Evolutionary conservation across 768 basidiomycete species (phyloP), one percentile per base, ranked within the genome.

Genomic region (Strobilomyces confusus): DNA sequence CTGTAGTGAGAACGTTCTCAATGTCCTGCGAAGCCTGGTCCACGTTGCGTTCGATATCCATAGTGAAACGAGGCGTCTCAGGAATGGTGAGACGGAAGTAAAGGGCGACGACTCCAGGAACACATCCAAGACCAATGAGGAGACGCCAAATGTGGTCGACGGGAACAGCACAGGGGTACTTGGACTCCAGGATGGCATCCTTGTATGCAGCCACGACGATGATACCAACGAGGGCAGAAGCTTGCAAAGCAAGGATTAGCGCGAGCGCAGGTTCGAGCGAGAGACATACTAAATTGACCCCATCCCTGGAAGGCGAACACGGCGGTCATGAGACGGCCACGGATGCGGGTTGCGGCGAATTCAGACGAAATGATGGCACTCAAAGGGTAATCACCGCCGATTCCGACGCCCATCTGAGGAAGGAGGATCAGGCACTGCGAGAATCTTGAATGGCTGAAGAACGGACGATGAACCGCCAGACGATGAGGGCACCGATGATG

Each of bases 31-130:
- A 51, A 8, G 91, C 92, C 64, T 87, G 88, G 37, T 80, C 74
- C 41, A 95, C 73, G 68, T 94, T 92, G 44, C 79, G 77, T 69
- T 93, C 90, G 55, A 95, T 81, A 75, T 95, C 92, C 87, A 94
- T 93, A 54, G 92, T 95, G 69, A 80, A 84, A 51, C 92, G 89
- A 25, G 92, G 92, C 0, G 92, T 94, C 69, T 94, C 92, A 4
- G 92, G 90, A 63, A 95, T 93, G 23, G 92, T 93, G 32, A 94
- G 79, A 67, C 92, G 89, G 86, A 90, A 94, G 76, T 92, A 94
- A 47, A 94, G 82, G 19, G 90, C 92, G 52, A 92, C 65, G 38
- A 76, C 77, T 51, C 82, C 92, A 32, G 92, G 93, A 46, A 95
- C 75, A 51, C 86, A 88, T 42, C 92, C 92, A 34, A 94, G 75